Conservation (phyloP, 768 basidiomycete genomes). For the Grammothele lineata region DNA sequence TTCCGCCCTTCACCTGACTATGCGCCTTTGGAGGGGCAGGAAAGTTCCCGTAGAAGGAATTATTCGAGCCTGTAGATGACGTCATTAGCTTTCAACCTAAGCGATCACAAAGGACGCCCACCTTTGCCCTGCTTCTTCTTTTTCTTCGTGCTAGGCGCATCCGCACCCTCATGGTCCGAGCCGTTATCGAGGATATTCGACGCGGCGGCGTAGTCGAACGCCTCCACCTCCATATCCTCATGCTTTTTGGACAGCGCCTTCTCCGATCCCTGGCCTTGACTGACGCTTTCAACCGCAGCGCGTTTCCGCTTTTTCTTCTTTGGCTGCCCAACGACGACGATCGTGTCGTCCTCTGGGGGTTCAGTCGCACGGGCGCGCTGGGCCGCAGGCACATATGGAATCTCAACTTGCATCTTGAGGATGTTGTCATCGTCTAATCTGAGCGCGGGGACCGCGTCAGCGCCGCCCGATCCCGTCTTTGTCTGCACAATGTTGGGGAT, state of each 20-base stretch:
- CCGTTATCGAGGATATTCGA: constrained; percentile 41
- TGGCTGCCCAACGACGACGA: constrained; percentile 68
- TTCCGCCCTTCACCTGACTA: constrained; percentile 31
- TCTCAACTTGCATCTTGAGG: constrained; percentile 45
- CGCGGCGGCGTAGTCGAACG: constrained; percentile 37
- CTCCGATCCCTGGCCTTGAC: constrained; percentile 16
- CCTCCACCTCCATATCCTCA: constrained; percentile 12
- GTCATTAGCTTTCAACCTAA: neutral
- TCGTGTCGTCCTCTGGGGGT: constrained; percentile 48
- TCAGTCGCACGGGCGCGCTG: constrained; percentile 36
- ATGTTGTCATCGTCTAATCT: constrained; percentile 2
- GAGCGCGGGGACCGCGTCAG: constrained; percentile 1
- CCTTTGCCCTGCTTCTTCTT: constrained; percentile 40
- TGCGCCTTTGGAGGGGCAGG: constrained; percentile 29
- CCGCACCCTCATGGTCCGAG: constrained; percentile 23
- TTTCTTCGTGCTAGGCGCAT: constrained; percentile 36
- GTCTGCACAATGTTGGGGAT: constrained; percentile 37
- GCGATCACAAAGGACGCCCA: neutral
- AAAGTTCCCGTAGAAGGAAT: constrained; percentile 26
- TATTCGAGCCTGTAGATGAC: constrained; percentile 6
- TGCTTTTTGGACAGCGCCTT: neutral
- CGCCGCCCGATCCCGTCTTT: constrained; percentile 6
- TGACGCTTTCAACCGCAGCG: constrained; percentile 25
- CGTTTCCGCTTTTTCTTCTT: constrained; percentile 66
- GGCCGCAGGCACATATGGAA: constrained; percentile 72